A percentile compares a stretch with the other conserved stretches of the same genome.
Evolutionary conservation across 2,329 filamentous ascomycete species (phyloP).

Genomic region (Neoscytalidium dimidiatum): DNA sequence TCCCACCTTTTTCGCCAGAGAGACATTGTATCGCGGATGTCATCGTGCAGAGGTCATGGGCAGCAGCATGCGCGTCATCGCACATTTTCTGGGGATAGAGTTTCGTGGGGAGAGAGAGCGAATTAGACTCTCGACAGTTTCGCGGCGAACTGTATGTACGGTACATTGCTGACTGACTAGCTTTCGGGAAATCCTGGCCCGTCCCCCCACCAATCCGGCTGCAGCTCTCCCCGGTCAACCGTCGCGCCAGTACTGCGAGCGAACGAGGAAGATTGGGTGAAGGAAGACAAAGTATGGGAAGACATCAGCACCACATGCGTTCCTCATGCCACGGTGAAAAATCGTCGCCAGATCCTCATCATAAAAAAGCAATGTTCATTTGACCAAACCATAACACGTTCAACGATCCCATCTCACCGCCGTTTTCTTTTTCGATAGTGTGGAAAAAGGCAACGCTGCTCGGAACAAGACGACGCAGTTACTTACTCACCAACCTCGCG

Average conservation of each 20-base stretch:
- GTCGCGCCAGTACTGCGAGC: not conserved
- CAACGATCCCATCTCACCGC: not conserved
- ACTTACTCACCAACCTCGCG: slow-evolving; percentile 57
- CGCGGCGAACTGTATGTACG: too few species aligned
- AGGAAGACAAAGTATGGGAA: not conserved
- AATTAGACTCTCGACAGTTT: too few species aligned
- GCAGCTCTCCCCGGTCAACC: not conserved
- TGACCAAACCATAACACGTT: not conserved
- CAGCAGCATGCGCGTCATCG: not conserved
- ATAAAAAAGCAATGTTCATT: not conserved
- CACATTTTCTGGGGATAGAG: not conserved
- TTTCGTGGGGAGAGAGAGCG: not conserved
- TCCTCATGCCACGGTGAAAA: not conserved
- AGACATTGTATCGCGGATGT: not conserved
- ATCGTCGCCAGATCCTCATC: too few species aligned
- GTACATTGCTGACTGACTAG: not conserved
- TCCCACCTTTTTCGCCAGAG: not conserved
- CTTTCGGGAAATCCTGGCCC: not conserved
- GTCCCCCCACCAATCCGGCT: not conserved
- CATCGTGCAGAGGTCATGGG: too few species aligned
- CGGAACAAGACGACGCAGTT: not conserved
- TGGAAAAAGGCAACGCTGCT: too few species aligned
- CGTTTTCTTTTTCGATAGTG: not conserved
- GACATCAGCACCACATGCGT: not conserved
- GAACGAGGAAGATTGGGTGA: not conserved